A percentile compares a stretch with the other conserved stretches of the same genome.
These are phyloP conservation scores for Ajuga chamaepitys DNA, from an alignment of 257 asterid species.

Conservation along the genomic window DNA sequence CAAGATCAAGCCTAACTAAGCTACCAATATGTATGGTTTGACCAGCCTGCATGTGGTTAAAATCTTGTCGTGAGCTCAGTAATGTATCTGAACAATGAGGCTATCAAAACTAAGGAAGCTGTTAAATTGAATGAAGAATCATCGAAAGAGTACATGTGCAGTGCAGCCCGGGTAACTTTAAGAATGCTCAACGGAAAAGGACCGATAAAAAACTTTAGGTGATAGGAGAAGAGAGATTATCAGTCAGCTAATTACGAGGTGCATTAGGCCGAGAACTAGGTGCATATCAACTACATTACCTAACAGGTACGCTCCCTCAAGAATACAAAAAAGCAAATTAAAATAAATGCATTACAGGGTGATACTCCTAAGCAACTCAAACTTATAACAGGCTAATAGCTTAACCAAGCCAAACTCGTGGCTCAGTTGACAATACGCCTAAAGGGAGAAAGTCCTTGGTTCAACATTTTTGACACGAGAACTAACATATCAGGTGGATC, in stretches of 20 bases:
- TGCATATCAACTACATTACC: no score
- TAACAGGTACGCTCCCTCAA: no score
- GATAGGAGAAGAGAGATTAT: not conserved
- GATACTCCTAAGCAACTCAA: not conserved
- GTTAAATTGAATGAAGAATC: not conserved
- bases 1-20: constrained; percentile 69
- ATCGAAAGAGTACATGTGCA: not conserved
- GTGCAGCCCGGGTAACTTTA: no score
- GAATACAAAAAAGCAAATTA: no score
- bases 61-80: not conserved
- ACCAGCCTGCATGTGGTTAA: constrained; percentile 58
- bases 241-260: not conserved
- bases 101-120: not conserved
- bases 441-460: not conserved
- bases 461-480: not conserved
- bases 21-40: constrained; percentile 83
- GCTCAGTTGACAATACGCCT: not conserved
- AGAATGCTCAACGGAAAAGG: not conserved
- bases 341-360: not conserved
- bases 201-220: not conserved
- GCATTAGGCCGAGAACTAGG: not conserved
- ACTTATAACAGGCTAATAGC: not conserved
- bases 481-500: not conserved
- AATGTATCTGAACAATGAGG: not conserved
- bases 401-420: not conserved